Evolutionary conservation across 495 filamentous ascomycete species (phyloP), one percentile per base, ranked within the genome.

Genomic region (Aspergillus incahuasiensis): DNA sequence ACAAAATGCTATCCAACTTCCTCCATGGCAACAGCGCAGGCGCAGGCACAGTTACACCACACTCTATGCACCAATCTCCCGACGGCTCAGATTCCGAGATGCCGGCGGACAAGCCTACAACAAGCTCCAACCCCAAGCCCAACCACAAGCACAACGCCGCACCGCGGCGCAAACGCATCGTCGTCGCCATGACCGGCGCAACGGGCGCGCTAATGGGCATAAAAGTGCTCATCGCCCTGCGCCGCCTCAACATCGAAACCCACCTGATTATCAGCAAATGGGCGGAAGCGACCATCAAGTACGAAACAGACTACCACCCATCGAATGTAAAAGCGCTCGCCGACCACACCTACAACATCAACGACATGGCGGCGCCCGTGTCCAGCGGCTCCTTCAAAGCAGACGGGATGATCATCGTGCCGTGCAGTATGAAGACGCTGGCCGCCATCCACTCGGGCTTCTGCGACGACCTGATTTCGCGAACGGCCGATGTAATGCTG

Each of bases 401-500:
- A 7, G 70, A 75, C 55, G 72, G 70, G 20, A 75, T 75, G 72
- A 70, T 73, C 19, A 55, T 75, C 11, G 64, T 75, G 0, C 72
- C 72, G 0, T 75, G 72, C 54, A 72, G 68, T 54, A 73, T 73
- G 70, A 75, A 75, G 58, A 72, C 68, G 5, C 60, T 75, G 6
- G 67, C 70, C 0, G 64, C 62, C 6, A 66, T 75, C 24, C 44
- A 57, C 9, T 56, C 54, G 0, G 70, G 70, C 4, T 68, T 63
- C 51, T 68, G 66, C 43, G 70, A 79, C 28, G 74, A 79, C 54
- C 46, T 79, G n/a, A 79, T 77, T 39, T 70, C 74, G 0, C 66
- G 76, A 0, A 69, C 73, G 0, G 74, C 76, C 8, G 74, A 77
- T 48, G 76, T 79, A 0, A 72, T 70, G 62, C 62, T 79, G 16